Base-by-base conservation (phyloP, 164 flowering plant species). In the Hamamelis virginiana region DNA sequence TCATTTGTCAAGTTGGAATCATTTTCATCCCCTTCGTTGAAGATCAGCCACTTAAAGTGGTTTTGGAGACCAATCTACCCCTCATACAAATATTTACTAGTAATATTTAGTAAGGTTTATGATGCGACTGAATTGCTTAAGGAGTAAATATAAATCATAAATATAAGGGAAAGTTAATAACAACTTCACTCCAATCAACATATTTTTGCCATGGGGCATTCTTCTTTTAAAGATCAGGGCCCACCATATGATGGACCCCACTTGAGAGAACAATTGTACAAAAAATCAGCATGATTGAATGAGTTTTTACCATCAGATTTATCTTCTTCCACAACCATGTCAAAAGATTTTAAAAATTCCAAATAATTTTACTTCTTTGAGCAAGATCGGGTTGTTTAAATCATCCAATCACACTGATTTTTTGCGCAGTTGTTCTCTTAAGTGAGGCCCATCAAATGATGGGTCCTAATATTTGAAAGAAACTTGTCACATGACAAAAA, bases 361-460 rank as follows among this genome's bases (percentile, higher is more conserved):
- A 2, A 33, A 33, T 33, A 33, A 33, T 33, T 8, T 38, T 53
- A n/a, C 11, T 66, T 19, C 8, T 51, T 14, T 66, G 9, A 53
- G 21, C 19, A 41, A 52, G 15, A 48, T 14, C 57, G 14, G 23
- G 27, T 16, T 18, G 51, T 38, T 21, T 22, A 43, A 56, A 67
- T 26, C 25, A 45, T 43, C 18, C 69, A 67, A 8, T 51, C 62
- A 53, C 26, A 26, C 10, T 53, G n/a, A 19, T 57, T 57, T 67
- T 57, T 45, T 3, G 9, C 33, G 11, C 48, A 22, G 26, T 59
- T 33, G 18, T 28, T 18, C 10, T 59, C 43, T 59, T n/a, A 59
- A 28, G 19, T 9, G 10, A 0, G 16, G 23, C 0, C 26, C 12
- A 55, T 55, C 58, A 33, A 15, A 27, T 59, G 63, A 18, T 16